phyloP scores from a whole-genome alignment of 495 filamentous ascomycete genomes.

The Neurospora sp. region DNA sequence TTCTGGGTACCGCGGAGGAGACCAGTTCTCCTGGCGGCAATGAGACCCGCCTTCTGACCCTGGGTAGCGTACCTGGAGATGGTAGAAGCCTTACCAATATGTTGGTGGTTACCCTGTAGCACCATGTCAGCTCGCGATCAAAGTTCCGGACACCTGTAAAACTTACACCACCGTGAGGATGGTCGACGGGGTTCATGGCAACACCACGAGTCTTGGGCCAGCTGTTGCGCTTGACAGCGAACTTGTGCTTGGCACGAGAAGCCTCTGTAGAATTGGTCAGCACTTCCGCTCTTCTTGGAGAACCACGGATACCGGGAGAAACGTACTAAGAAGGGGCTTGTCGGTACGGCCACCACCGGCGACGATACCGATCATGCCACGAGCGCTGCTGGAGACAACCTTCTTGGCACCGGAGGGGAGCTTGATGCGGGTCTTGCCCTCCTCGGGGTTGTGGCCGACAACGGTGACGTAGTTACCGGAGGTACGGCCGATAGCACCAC shows the following conservation, averaged over 20 bases:
- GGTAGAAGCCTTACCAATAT: constrained; percentile 99
- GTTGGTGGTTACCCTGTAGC: constrained; percentile 94
- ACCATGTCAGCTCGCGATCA: constrained; percentile 22
- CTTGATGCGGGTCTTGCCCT: constrained; percentile 99
- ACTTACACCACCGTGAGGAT: constrained; percentile 86
- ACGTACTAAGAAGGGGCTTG: constrained; percentile 88
- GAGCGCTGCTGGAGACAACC: constrained; percentile 78
- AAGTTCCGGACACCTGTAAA: background rate
- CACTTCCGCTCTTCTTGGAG: background rate
- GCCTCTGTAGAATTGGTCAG: constrained; percentile 54
- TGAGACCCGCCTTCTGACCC: constrained; percentile 99
- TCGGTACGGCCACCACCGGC: constrained; percentile 98
- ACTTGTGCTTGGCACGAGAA: constrained; percentile 98
- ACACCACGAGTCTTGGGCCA: constrained; percentile 99
- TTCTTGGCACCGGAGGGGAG: constrained; percentile 98
- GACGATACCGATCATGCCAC: constrained; percentile 99
- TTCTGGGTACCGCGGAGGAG: constrained; percentile 99
- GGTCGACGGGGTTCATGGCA: constrained; percentile 99
- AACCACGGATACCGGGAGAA: background rate
- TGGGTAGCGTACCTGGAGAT: constrained; percentile 95
- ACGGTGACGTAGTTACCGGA: constrained; percentile 99
- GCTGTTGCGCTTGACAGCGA: constrained; percentile 98
- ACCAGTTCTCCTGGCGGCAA: constrained; percentile 97
- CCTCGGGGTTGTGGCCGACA: constrained; percentile 97
- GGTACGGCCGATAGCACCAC: constrained; percentile 88